Evolutionary conservation across 1,284 basidiomycete genomes (phyloP), one percentile per base, ranked within the genome.

Genomic region (Gymnopus androsaceus): DNA sequence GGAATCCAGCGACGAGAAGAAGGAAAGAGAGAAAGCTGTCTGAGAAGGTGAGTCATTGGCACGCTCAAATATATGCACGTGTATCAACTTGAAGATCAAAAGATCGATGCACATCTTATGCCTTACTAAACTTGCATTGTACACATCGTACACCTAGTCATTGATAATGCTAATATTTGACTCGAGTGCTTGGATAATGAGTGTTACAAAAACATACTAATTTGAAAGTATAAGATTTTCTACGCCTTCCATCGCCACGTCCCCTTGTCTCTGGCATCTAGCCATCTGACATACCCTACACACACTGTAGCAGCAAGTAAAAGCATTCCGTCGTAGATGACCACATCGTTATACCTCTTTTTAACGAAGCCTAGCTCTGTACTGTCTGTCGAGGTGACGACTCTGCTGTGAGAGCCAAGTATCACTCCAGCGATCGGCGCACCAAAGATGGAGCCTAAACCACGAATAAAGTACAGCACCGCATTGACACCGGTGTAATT

Each of bases 401-500:
- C 23, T n/a, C 47, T 42, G 31, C 68, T 69, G 52, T 76, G 69
- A n/a, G 63, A 73, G 5, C 77, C 76, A 15, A 79, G 61, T 30
- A 77, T 73, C 8, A 72, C 62, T 42, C 76, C 76, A 9, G 76
- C 74, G 19, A 77, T 63, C 2, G 76, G 76, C 4, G 75, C 73
- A 17, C 75, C 76, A 42, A 72, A 66, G 2, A 78, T 60, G 0
- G 73, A 68, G 2, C 75, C 75, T 4, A 76, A 57, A 2, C 75
- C 75, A 2, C 75, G 72, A 41, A 77, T 67, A 64, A 75, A 75
- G 60, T 75, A 75, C 49, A 77, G 67, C 46, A 70, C 71, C 3
- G 70, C 69, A 58, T 77, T 78, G 30, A 76, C 73, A 51, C 71
- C 67, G 21, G 74, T 63, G 56, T 76, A 76, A 57, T 77, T 72